A percentile compares a stretch with the other conserved stretches of the same genome.
Conservation (phyloP, 306 rosid species). For the Carpinus viminea region DNA sequence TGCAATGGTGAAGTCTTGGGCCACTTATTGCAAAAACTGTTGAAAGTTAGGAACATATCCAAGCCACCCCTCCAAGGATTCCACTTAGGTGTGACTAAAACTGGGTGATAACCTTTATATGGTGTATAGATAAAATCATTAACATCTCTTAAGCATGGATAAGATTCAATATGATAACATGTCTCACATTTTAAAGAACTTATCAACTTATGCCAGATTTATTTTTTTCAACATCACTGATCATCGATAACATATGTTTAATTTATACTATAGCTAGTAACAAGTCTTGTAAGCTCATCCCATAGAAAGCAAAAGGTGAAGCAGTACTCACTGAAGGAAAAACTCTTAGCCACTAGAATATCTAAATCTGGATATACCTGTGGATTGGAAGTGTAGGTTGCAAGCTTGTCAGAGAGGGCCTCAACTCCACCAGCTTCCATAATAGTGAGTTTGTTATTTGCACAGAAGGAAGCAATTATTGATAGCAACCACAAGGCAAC, state of each 20-base stretch:
- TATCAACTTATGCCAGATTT: neutral
- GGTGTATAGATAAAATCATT: neutral
- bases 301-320: neutral
- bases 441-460: constrained; percentile 52
- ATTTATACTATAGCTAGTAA: neutral
- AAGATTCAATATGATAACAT: neutral
- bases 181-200: neutral
- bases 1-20: neutral
- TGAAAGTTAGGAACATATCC: neutral
- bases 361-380: constrained; percentile 50
- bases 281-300: constrained; percentile 10
- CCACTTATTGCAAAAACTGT: constrained; percentile 12
- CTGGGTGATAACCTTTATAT: neutral
- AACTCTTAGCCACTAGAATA: neutral
- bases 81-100: neutral
- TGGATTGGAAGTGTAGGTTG: constrained; percentile 63
- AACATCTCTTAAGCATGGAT: neutral
- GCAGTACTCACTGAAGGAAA: constrained; percentile 1
- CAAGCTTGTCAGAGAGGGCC: constrained; percentile 72
- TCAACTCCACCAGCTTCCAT: constrained; percentile 93
- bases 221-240: neutral
- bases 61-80: neutral
- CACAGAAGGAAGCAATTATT: constrained; percentile 62
- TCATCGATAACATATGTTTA: neutral
- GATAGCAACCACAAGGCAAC: constrained; percentile 88